A percentile compares a stretch with the other conserved stretches of the same genome.
These are phyloP conservation scores for Zalaria sp. DNA, from an alignment of 2,329 filamentous ascomycete genomes.

Conservation along the genomic window DNA sequence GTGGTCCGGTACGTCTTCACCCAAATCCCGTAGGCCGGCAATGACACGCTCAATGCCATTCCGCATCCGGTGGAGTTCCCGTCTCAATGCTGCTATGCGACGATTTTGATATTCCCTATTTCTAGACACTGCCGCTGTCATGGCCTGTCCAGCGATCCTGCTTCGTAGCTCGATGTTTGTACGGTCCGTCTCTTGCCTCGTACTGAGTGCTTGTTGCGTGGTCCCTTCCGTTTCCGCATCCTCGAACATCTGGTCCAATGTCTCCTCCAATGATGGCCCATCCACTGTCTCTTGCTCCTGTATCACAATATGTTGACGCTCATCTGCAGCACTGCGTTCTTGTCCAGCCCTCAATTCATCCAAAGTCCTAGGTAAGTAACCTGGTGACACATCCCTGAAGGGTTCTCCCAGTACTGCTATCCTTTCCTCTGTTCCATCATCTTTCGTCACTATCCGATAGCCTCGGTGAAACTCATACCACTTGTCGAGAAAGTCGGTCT, in stretches of 20 bases:
- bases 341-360: constrained; percentile 26
- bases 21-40: constrained; percentile 20
- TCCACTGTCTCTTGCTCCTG: constrained; percentile 4
- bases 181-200: background rate
- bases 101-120: constrained; percentile 20
- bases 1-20: constrained; percentile 19
- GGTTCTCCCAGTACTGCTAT: constrained; percentile 34
- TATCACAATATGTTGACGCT: constrained; percentile 6
- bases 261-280: constrained; percentile 17
- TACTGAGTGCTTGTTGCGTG: background rate
- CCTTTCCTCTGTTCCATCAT: constrained; percentile 29
- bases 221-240: constrained; percentile 14
- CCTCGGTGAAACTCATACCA: constrained; percentile 38
- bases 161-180: too few relatives aligned
- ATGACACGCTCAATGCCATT: constrained; percentile 23
- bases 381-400: constrained; percentile 30
- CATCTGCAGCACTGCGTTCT: constrained; percentile 14
- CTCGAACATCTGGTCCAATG: constrained; percentile 18
- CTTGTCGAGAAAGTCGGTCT: constrained; percentile 28
- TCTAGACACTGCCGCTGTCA: constrained; percentile 3
- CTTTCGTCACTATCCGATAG: constrained; percentile 23
- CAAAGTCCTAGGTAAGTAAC: constrained; percentile 30
- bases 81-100: constrained; percentile 20
- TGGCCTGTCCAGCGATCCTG: too few relatives aligned
- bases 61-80: constrained; percentile 22